Evolutionary conservation across 768 basidiomycete species (phyloP).

Genomic region (Naganishia vishniacii): DNA sequence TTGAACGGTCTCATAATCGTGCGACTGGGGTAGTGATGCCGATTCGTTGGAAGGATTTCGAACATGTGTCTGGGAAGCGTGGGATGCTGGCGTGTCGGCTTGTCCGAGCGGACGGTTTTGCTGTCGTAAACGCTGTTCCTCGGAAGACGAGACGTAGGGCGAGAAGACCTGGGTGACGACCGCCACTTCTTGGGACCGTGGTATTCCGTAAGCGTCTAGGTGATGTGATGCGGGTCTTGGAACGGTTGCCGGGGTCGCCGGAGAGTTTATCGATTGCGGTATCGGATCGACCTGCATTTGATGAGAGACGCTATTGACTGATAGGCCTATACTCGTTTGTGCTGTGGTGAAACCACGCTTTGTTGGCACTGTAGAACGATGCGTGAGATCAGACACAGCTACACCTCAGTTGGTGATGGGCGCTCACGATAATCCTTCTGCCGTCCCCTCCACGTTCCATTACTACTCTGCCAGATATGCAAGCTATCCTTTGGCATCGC

Average conservation of each 20-base stretch:
- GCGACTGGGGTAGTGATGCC: slow-evolving; percentile 2
- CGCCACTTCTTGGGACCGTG: slow-evolving; percentile 5
- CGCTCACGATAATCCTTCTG: neutral
- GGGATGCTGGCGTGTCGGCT: neutral
- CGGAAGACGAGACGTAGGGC: slow-evolving; percentile 5
- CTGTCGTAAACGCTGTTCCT: neutral
- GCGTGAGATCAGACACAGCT: neutral
- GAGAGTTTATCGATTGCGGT: neutral
- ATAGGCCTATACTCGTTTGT: neutral
- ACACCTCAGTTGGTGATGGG: too few relatives aligned
- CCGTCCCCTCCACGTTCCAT: neutral
- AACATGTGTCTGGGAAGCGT: slow-evolving; percentile 1
- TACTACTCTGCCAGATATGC: slow-evolving; percentile 1
- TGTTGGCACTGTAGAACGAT: neutral
- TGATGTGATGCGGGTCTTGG: neutral
- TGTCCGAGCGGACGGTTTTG: neutral
- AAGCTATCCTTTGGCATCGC: neutral
- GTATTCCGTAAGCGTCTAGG: slow-evolving; percentile 9
- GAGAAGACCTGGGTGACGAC: slow-evolving; percentile 15
- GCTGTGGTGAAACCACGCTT: neutral
- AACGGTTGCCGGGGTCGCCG: neutral
- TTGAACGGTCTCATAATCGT: slow-evolving; percentile 6
- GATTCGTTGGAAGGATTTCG: slow-evolving; percentile 10
- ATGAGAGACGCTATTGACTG: neutral
- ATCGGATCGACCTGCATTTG: neutral